Evolutionary conservation across 768 basidiomycete genomes (phyloP), one percentile per base, ranked within the genome.

Genomic region (Phylloporus rhodoxanthus): DNA sequence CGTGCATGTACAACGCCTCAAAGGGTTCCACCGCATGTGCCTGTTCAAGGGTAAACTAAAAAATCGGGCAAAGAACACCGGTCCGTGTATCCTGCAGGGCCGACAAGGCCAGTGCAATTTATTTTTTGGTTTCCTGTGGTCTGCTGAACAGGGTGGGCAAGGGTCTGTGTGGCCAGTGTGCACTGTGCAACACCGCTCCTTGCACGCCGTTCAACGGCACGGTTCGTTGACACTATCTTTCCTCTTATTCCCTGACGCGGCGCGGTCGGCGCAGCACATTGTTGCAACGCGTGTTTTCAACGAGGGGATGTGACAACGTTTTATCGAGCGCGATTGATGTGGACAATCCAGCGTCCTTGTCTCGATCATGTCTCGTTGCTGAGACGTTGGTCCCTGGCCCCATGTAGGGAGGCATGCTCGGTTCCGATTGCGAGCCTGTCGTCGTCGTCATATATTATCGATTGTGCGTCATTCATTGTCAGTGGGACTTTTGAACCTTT

Each of bases 271-370:
- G 49, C 56, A 56, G 51, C 47, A 47, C 43, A n/a, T 29, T 43
- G 37, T 4, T 19, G 8, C 1, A 26, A 56, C 49, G 56, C 61
- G 59, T 62, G 61, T 62, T 51, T 62, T 56, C 61, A 64, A 58
- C 44, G 61, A 64, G 60, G 58, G 51, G 1, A 32, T 38, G 28
- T 46, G 48, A 26, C 36, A 28, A 37, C 41, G 47, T 36, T 3
- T 8, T 25, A 37, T 11, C 30, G 23, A 41, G 47, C 40, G 23
- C 37, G 51, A 55, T 51, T 50, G 37, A 38, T 43, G 26, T 9
- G 17, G 47, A 41, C 28, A 30, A 48, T 39, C 7, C 48, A 28
- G 11, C 36, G 33, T 37, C 40, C 30, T 33, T 5, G 36, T 36
- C 44, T 41, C 44, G 57, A 50, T 53, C 57, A 32, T 9, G 28